phyloP scores from a whole-genome alignment of 768 basidiomycete genomes.

The Leccinum fibrillosum region DNA sequence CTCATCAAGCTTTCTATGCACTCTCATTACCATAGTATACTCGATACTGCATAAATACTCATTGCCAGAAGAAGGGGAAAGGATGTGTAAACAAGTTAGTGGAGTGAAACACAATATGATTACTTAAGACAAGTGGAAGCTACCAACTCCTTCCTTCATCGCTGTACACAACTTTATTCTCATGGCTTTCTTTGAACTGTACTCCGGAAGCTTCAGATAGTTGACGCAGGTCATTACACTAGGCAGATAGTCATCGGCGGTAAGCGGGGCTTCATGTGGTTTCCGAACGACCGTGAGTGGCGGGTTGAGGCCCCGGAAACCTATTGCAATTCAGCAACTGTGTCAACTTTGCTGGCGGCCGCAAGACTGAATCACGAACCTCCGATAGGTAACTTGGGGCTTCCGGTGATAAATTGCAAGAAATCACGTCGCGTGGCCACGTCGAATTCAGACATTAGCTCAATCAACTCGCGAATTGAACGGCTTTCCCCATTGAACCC shows the following conservation, averaged over 20 bases:
- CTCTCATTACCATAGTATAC: background rate
- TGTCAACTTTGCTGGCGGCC: background rate
- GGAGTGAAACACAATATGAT: constrained; percentile 15
- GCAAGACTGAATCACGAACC: constrained; percentile 47
- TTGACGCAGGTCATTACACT: constrained; percentile 99
- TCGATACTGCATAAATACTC: background rate
- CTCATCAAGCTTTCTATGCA: background rate
- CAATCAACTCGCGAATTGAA: constrained; percentile 83
- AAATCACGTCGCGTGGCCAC: constrained; percentile 73
- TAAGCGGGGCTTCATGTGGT: constrained; percentile 87
- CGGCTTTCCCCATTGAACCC: constrained; percentile 96
- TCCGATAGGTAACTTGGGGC: constrained; percentile 93
- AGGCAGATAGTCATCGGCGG: constrained; percentile 91
- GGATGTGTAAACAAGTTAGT: constrained; percentile 24
- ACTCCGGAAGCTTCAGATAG: constrained; percentile 94
- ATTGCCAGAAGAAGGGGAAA: constrained; percentile 9
- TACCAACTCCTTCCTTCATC: constrained; percentile 91
- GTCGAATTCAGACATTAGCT: constrained; percentile 83
- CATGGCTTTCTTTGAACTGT: constrained; percentile 84
- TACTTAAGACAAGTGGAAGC: constrained; percentile 90
- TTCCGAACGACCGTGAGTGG: constrained; percentile 95
- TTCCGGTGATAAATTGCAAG: constrained; percentile 96
- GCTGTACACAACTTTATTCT: constrained; percentile 78
- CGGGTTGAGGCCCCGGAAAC: constrained; percentile 91
- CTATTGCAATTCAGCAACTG: constrained; percentile 34